Evolutionary conservation across 2,329 filamentous ascomycete genomes (phyloP).

Genomic region (Pseudocercospora ulei): DNA sequence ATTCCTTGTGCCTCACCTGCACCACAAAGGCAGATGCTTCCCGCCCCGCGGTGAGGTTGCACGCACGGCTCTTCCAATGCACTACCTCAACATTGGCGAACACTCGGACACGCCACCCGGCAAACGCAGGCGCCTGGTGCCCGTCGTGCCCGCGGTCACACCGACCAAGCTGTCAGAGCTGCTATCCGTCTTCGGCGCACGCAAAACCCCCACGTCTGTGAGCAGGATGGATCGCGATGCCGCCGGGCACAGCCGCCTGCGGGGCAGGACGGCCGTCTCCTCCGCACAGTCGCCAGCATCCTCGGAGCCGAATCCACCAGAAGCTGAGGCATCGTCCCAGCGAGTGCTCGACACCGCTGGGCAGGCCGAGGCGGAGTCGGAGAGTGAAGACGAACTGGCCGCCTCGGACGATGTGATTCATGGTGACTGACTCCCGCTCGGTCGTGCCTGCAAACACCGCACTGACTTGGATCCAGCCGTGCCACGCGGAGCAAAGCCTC

Average conservation of each 20-base stretch:
- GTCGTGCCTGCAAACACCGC: neutral
- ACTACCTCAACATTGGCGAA: slow-evolving; percentile 3
- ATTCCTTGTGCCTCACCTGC: neutral
- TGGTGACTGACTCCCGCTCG: slow-evolving; percentile 5
- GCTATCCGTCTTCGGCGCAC: slow-evolving; percentile 28
- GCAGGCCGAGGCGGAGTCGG: slow-evolving; percentile 4
- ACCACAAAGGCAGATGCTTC: too few species aligned
- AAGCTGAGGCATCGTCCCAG: slow-evolving; percentile 14
- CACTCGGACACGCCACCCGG: slow-evolving; percentile 13
- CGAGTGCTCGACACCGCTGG: slow-evolving; percentile 6
- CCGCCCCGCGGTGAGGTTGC: too few species aligned
- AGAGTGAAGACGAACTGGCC: slow-evolving; percentile 25
- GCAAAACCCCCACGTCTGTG: slow-evolving; percentile 24
- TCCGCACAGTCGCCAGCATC: slow-evolving; percentile 24
- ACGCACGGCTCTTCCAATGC: neutral
- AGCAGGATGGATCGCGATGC: slow-evolving; percentile 24
- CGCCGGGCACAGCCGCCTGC: slow-evolving; percentile 12
- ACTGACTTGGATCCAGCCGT: slow-evolving; percentile 8
- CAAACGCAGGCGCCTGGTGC: slow-evolving; percentile 22
- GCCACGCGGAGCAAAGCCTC: slow-evolving; percentile 12
- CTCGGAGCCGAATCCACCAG: slow-evolving; percentile 14
- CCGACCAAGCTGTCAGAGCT: slow-evolving; percentile 21
- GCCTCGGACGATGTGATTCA: slow-evolving; percentile 23
- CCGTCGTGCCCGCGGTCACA: slow-evolving; percentile 16
- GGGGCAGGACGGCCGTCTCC: slow-evolving; percentile 16